Evolutionary conservation across 164 flowering plant species (phyloP).

Genomic region (Taxillus chinensis): DNA sequence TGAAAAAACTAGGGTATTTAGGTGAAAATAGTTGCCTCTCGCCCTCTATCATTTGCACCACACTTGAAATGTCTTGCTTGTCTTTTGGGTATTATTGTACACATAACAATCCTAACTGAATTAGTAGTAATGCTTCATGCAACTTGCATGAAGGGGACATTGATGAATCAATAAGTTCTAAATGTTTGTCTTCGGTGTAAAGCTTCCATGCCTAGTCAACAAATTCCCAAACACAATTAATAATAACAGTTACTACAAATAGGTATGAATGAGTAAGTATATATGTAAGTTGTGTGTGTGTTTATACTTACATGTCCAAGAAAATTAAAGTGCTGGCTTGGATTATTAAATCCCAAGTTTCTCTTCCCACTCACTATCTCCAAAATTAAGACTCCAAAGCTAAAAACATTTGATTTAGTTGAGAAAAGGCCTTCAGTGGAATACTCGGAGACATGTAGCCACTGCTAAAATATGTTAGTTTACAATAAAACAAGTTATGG

Average conservation of each 20-base stretch:
- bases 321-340: not conserved
- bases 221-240: not conserved
- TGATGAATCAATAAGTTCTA: not conserved
- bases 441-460: not conserved
- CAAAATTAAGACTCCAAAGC: not conserved
- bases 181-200: not conserved
- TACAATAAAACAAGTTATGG: too few relatives aligned
- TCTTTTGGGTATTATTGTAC: not conserved
- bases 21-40: not conserved
- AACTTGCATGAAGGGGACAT: not conserved
- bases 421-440: not conserved
- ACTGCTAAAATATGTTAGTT: not conserved
- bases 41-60: not conserved
- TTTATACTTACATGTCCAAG: slow-evolving; percentile 1
- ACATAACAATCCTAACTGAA: not conserved
- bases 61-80: not conserved
- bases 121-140: not conserved
- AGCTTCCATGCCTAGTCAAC: not conserved
- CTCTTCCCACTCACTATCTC: not conserved
- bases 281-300: too few relatives aligned
- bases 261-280: not conserved
- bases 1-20: not conserved
- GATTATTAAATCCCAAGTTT: not conserved
- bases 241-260: not conserved
- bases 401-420: not conserved